Evolutionary conservation across 202 grass and related monocot genomes (phyloP).

Genomic region (Carex sylvatica): DNA sequence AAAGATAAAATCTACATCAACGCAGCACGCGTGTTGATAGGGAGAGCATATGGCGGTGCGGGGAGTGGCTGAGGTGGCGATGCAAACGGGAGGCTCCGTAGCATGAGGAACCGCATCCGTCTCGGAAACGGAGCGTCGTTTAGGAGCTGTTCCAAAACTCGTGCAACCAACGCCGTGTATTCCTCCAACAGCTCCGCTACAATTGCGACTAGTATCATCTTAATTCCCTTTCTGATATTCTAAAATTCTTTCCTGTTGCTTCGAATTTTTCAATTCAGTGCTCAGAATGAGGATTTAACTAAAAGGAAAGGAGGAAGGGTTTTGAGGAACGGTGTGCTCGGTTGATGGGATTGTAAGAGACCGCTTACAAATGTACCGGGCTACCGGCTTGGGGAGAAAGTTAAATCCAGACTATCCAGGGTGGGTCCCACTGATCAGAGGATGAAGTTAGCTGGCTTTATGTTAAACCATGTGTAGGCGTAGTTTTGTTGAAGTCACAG

Average conservation of each 20-base stretch:
- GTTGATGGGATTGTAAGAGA: constrained; percentile 16
- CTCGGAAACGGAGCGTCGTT: constrained; percentile 57
- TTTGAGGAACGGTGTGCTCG: constrained; percentile 21
- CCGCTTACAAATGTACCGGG: neutral
- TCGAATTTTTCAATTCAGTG: neutral
- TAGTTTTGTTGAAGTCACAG: neutral
- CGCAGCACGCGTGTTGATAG: constrained; percentile 37
- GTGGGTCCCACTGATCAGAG: neutral
- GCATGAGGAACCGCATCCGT: constrained; percentile 76
- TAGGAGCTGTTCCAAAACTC: constrained; percentile 74
- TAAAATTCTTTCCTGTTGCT: neutral
- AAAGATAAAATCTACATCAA: constrained; percentile 9
- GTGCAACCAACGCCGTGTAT: constrained; percentile 69
- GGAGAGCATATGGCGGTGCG: constrained; percentile 51
- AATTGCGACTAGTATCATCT: constrained; percentile 67
- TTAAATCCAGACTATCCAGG: neutral
- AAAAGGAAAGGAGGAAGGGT: neutral
- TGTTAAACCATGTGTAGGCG: neutral
- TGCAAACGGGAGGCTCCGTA: constrained; percentile 73
- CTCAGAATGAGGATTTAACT: neutral
- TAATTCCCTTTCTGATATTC: neutral
- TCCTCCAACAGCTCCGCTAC: constrained; percentile 84
- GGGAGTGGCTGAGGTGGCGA: constrained; percentile 41
- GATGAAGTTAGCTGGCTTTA: too few relatives aligned
- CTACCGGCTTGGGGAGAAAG: neutral